Evolutionary conservation across 2,329 filamentous ascomycete species (phyloP).

Genomic region (Stemphylium lycopersici): DNA sequence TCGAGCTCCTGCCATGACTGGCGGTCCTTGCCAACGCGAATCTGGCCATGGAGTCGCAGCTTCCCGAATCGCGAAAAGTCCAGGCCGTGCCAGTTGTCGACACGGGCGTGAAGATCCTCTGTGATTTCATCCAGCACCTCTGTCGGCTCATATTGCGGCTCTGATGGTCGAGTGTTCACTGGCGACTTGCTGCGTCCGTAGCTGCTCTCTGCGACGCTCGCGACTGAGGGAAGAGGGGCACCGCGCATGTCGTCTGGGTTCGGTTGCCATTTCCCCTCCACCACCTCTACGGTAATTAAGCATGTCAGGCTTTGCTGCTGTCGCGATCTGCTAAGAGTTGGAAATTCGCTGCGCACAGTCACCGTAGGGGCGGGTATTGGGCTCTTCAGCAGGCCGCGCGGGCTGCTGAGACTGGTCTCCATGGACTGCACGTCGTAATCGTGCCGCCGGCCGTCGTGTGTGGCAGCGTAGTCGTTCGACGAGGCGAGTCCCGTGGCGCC

Average conservation of each 20-base stretch:
- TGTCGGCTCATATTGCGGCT: conserved; percentile 71
- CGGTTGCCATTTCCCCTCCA: conserved; percentile 88
- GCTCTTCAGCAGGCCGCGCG: conserved; percentile 73
- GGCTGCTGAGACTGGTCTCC: conserved; percentile 82
- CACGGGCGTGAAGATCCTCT: conserved; percentile 80
- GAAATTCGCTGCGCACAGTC: conserved; percentile 96
- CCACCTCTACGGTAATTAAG: conserved; percentile 89
- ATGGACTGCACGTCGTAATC: conserved; percentile 97
- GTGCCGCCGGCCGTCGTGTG: conserved; percentile 76
- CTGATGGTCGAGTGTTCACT: conserved; percentile 53
- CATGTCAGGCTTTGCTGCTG: conserved; percentile 96
- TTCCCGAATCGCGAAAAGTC: conserved; percentile 95
- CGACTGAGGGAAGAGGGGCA: conserved; percentile 58
- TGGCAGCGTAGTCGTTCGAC: conserved; percentile 80
- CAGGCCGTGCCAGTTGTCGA: conserved; percentile 97
- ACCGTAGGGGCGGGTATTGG: conserved; percentile 89
- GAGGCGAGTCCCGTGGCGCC: conserved; percentile 73
- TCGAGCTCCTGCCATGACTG: conserved; percentile 97
- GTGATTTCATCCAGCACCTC: conserved; percentile 84
- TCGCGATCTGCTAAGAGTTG: conserved; percentile 86
- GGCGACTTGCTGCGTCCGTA: conserved; percentile 63
- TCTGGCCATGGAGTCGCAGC: conserved; percentile 83
- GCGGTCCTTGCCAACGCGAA: conserved; percentile 94
- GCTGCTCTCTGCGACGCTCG: conserved; percentile 54
- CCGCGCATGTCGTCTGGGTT: conserved; percentile 76